Evolutionary conservation across 1,139 yeast species (phyloP), one percentile per base, ranked within the genome.

Genomic region (Scheffersomyces illinoinensis): DNA sequence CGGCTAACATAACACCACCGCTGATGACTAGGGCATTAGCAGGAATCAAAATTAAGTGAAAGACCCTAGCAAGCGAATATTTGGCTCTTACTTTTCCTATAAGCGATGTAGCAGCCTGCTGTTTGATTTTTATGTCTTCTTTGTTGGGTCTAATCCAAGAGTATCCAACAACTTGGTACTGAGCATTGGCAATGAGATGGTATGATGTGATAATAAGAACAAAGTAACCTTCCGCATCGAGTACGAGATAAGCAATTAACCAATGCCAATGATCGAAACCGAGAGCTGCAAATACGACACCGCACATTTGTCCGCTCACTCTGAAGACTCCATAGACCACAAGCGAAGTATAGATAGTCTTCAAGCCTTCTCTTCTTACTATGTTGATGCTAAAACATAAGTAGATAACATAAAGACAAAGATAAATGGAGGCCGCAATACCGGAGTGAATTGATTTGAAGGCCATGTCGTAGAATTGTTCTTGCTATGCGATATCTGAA

Each of bases 221-320:
- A 63, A 77, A 77, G 57, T 77, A 77, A 7, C 82, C 82, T 65
- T 77, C 81, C 7, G 80, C 80, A 8, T 75, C 69, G 33, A 77
- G 68, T 12, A 77, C 77, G 58, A 78, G 65, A 59, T 77, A 78
- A 0, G 79, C 80, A 55, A 77, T 66, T 47, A 78, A 66, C 79
- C 79, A 76, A 56, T 75, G 69, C 61, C 63, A 70, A 55, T 74
- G 70, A 1, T 56, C 60, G 54, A 64, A 64, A 1, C 81, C 81
- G 20, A 68, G 60, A 4, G 60, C 57, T 3, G 81, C 73, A 65
- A 75, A 77, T 2, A 71, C 78, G 5, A 76, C 69, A 4, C 80
- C 81, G 59, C 75, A 70, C 10, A 76, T 57, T 59, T 77, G 81
- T 33, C 78, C 79, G 1, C 70, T 74, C 3, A 74, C 62, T 60